phyloP scores from a whole-genome alignment of 345 rosid genomes.

The Linum trigynum region DNA sequence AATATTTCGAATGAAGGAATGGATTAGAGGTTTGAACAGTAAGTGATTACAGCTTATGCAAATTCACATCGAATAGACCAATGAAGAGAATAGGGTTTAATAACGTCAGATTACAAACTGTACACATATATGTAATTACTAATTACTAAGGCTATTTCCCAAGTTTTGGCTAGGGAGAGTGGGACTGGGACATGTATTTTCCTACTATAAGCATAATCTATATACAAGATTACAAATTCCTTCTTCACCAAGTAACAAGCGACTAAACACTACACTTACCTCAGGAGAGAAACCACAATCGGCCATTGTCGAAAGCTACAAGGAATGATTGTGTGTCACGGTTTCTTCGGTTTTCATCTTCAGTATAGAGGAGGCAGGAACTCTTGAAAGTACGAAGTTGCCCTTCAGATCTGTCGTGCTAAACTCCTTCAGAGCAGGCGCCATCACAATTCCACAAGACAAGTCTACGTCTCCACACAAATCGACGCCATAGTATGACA shows the following conservation, averaged over 20 bases:
- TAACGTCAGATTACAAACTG: neutral
- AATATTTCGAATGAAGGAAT: too few relatives aligned
- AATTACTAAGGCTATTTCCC: too few relatives aligned
- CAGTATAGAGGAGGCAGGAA: slow-evolving; percentile 19
- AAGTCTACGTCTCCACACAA: slow-evolving; percentile 44
- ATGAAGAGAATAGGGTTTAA: too few relatives aligned
- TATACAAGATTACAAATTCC: neutral
- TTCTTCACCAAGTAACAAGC: neutral
- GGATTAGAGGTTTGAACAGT: too few relatives aligned
- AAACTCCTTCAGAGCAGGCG: slow-evolving; percentile 24
- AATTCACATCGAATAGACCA: too few relatives aligned
- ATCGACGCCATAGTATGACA: slow-evolving; percentile 59
- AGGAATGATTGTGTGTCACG: neutral
- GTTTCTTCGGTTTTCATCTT: slow-evolving; percentile 19
- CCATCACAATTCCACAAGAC: slow-evolving; percentile 65
- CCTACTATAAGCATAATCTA: neutral
- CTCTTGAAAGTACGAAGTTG: slow-evolving; percentile 48
- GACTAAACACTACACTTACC: neutral
- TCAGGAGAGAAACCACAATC: too few relatives aligned
- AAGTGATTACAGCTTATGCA: too few relatives aligned
- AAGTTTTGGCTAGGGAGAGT: too few relatives aligned
- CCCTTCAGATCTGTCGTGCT: slow-evolving; percentile 54
- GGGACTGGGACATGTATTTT: too few relatives aligned
- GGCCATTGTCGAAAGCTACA: neutral
- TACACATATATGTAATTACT: neutral